A percentile compares a stretch with the other conserved stretches of the same genome.
These are phyloP conservation scores for Fragaria ananassa DNA, from an alignment of 306 rosid genomes.

Conservation along the genomic window DNA sequence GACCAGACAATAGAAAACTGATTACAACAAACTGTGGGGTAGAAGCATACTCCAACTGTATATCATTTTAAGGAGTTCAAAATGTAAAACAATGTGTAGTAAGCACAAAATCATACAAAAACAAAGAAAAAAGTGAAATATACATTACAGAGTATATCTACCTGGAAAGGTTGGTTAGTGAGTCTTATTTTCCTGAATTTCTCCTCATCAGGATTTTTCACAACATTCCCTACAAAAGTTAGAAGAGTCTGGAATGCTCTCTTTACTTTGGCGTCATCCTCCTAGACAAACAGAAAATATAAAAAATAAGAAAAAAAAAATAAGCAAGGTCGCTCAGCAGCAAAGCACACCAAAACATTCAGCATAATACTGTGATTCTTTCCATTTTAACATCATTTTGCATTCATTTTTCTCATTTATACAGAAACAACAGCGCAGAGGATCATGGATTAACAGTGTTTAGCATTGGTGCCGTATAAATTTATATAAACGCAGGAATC, in stretches of 20 bases:
- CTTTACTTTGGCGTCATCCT: conserved; percentile 72
- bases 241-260: conserved; percentile 86
- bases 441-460: background rate
- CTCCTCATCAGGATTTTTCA: conserved; percentile 74
- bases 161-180: conserved; percentile 78
- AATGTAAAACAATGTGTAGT: background rate
- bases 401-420: background rate
- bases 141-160: conserved; percentile 24
- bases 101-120: background rate
- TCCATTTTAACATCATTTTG: background rate
- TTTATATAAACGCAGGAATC: background rate
- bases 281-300: conserved; percentile 37
- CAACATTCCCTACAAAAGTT: conserved; percentile 80
- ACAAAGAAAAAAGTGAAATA: background rate
- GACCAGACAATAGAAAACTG: background rate
- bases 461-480: background rate
- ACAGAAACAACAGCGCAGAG: background rate
- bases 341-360: background rate
- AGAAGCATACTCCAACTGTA: background rate
- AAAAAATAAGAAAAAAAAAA: background rate
- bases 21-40: background rate
- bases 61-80: background rate
- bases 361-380: background rate
- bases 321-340: background rate
- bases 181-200: conserved; percentile 87